Base-by-base conservation (phyloP, 805 yeast genomes). In the Teunomyces barrocoloradensis region DNA sequence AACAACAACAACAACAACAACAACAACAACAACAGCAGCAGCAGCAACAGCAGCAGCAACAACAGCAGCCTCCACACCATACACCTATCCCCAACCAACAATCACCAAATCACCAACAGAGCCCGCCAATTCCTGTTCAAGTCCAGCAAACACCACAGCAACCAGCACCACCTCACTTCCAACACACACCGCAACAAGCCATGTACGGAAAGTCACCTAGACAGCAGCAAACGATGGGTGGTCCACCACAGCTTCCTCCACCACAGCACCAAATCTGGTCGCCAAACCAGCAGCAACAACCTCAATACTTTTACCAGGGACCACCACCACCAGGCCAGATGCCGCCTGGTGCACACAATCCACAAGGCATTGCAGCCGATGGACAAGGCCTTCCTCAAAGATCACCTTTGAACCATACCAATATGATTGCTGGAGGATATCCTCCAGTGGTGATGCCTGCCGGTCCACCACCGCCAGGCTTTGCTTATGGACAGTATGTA, bases 401-500 rank as follows among this genome's bases (percentile, higher is more conserved):
- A 12, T 56, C 64, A n/a, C 66, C 67, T 6, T 56, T 56, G 47
- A 53, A 49, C 48, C 59, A 55, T 6, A 53, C 59, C 49, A 58
- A 56, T 32, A 51, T 56, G 54, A 45, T 56, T 5, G 53, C 52
- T 7, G 59, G 57, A 17, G 53, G 44, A n/a, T 52, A 45, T 33
- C 46, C 52, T 28, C 58, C 54, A 12, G 44, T 50, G 5, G 53
- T 48, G 15, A 49, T 51, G 15, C 50, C 53, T n/a, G 53, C 48
- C n/a, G 43, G 56, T 29, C 51, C 55, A 40, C 42, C 63, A 20
- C 69, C 71, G 7, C 74, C 71, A 13, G 71, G 71, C 1, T 70
- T 67, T 47, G 60, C 68, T 6, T 72, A 70, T 51, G 68, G 66
- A n/a, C 71, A 63, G 44, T 69, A 68, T 47, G 58, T 63, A 39